Base-by-base conservation (phyloP, 2,329 filamentous ascomycete species). In the Claviceps pazoutovae region DNA sequence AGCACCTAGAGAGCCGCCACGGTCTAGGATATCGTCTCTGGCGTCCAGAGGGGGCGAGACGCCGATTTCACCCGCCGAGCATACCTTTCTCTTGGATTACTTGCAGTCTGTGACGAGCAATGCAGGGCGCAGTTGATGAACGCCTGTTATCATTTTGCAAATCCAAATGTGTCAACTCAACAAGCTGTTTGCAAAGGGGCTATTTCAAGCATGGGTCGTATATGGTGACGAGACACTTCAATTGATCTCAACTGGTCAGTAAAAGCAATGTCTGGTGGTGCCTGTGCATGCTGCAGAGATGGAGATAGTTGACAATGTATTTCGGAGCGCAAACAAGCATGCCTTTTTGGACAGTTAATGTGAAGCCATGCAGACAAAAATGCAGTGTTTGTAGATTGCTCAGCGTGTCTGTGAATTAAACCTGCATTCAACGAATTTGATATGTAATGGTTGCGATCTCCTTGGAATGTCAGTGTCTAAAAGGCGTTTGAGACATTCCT, bases 1-100 rank as follows among this genome's bases (percentile, higher is more conserved):
- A 41, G 49, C 19, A 50, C 21, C 16, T 37, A 36, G 23, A 7
- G 61, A 61, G 3, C 52, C 52, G 4, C 58, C 61, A 1, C 58
- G 57, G 38, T 71, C 70, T 21, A 69, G 69, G 2, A 57, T 74
- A 42, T 67, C 68, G 3, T 74, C 74, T n/a, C 59, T 74, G 50
- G 68, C 68, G 11, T 71, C 73, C 50, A 66, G 65, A 9, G 61
- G 59, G 30, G 68, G 66, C 13, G 69, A 76, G 60, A 72, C 73
- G 36, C 71, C 77, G 13, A 80, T 82, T 45, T 84, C 83, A 4
- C 78, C 85, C 0, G 83, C 80, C 0, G 83, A 93, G 58, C 83
- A 86, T 62, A 82, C 75, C 16, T 93, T 93, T 60, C 68, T 94
- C 62, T 72, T 93, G 49, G 83, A 79, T 9, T 93, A 88, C 62